phyloP scores from a whole-genome alignment of 371 early-diverging fungal genomes.

The Circinella minor region DNA sequence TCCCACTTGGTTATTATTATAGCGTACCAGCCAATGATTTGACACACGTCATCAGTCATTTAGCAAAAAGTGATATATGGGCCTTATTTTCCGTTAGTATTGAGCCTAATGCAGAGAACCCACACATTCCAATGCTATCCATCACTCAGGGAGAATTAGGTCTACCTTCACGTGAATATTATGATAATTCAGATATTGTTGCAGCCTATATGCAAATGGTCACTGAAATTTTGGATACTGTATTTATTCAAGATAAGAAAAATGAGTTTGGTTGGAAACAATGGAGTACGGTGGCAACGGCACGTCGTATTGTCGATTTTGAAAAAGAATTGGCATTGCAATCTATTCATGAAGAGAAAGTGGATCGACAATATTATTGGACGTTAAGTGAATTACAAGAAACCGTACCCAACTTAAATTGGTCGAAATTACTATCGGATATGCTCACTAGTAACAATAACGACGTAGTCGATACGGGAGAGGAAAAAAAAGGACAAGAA shows the following conservation, averaged over 20 bases:
- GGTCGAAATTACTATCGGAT: constrained; percentile 34
- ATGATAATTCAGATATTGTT: constrained; percentile 39
- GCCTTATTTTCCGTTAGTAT: constrained; percentile 43
- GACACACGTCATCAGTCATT: constrained; percentile 18
- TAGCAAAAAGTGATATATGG: constrained; percentile 26
- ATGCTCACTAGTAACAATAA: neutral
- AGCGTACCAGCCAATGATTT: constrained; percentile 16
- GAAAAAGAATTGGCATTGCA: constrained; percentile 17
- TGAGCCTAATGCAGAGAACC: constrained; percentile 36
- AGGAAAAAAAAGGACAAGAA: neutral
- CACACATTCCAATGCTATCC: constrained; percentile 28
- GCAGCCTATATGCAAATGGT: constrained; percentile 41
- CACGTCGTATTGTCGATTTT: constrained; percentile 35
- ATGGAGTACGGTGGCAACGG: constrained; percentile 40
- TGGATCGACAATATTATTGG: constrained; percentile 19
- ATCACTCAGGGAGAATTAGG: constrained; percentile 50
- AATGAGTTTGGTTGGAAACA: constrained; percentile 40
- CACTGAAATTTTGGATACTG: constrained; percentile 24
- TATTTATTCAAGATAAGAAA: constrained; percentile 29
- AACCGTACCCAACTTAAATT: constrained; percentile 46
- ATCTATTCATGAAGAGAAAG: neutral
- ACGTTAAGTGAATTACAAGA: constrained; percentile 32
- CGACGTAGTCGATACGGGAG: too few relatives aligned
- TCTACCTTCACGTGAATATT: constrained; percentile 56
- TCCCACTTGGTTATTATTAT: constrained; percentile 15